Percentiles rank a stretch among this genome's conserved stretches.
These are phyloP conservation scores for Triticum urartu DNA, from an alignment of 176 grass and related monocot species.

Conservation along the genomic window DNA sequence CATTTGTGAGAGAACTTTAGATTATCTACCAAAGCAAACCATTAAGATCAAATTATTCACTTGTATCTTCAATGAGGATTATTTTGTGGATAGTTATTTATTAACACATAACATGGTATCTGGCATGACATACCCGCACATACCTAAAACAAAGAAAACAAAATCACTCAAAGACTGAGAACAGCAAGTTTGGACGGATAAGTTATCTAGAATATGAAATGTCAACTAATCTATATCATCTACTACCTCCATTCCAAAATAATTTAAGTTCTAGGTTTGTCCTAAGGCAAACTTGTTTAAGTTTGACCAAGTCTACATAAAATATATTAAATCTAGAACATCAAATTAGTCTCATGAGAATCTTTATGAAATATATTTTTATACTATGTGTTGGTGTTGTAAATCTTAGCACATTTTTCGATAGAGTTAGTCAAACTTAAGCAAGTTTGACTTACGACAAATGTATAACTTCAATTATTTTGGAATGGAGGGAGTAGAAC, in stretches of 20 bases:
- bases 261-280: too few species aligned
- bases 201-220: neutral
- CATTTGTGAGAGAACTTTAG: neutral
- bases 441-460: too few species aligned
- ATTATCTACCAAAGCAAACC: slow-evolving; percentile 9
- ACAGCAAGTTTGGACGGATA: neutral
- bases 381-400: too few species aligned
- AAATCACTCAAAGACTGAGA: neutral
- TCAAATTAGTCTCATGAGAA: too few species aligned
- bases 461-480: too few species aligned
- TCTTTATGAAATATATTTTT: too few species aligned
- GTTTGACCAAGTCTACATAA: too few species aligned
- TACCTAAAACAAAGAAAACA: neutral
- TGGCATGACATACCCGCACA: neutral
- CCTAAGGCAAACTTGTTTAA: too few species aligned
- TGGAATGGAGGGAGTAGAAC: neutral
- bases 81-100: neutral
- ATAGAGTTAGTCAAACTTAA: too few species aligned
- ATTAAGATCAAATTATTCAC: neutral
- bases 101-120: neutral
- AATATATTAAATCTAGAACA: too few species aligned
- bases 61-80: slow-evolving; percentile 2
- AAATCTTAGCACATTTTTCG: too few species aligned
- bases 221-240: neutral
- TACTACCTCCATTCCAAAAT: too few species aligned